A percentile compares a stretch with the other conserved stretches of the same genome.
Conservation (phyloP, 1,284 basidiomycete genomes). For the Trichosporon coremiiforme region DNA sequence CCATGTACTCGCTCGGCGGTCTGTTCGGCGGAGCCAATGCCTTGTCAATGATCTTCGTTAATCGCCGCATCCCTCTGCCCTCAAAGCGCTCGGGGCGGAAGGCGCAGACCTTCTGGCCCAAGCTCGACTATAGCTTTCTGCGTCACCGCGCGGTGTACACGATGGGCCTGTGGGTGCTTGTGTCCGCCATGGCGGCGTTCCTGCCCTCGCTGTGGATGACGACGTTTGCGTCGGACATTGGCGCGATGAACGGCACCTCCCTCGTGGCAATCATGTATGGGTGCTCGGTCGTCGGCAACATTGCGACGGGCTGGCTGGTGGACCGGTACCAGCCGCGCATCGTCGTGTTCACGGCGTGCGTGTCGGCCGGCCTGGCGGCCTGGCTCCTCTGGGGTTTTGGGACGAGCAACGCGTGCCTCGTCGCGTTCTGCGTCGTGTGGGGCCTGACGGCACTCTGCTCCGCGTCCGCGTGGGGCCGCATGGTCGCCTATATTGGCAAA, state of each 20-base stretch:
- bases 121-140: conserved; percentile 40
- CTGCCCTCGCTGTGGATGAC: conserved; percentile 53
- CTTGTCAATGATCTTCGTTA: conserved; percentile 44
- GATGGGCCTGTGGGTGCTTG: conserved; percentile 42
- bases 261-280: conserved; percentile 54
- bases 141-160: conserved; percentile 37
- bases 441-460: conserved; percentile 43
- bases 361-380: conserved; percentile 43
- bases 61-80: conserved; percentile 45
- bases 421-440: conserved; percentile 42
- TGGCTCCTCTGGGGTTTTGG: conserved; percentile 55
- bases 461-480: conserved; percentile 18
- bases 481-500: conserved; percentile 22
- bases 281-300: conserved; percentile 47
- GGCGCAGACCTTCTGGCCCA: conserved; percentile 12
- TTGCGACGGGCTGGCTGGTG: conserved; percentile 46
- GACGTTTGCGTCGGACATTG: conserved; percentile 49
- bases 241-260: conserved; percentile 44
- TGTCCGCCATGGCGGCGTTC: conserved; percentile 52
- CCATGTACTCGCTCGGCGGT: conserved; percentile 48
- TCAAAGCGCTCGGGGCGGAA: conserved; percentile 13
- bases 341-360: conserved; percentile 44
- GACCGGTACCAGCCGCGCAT: conserved; percentile 44
- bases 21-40: conserved; percentile 40
- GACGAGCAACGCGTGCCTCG: conserved; percentile 37